Base-by-base conservation (phyloP, 1,284 basidiomycete genomes). In the Ceraceosorus bombacis region DNA sequence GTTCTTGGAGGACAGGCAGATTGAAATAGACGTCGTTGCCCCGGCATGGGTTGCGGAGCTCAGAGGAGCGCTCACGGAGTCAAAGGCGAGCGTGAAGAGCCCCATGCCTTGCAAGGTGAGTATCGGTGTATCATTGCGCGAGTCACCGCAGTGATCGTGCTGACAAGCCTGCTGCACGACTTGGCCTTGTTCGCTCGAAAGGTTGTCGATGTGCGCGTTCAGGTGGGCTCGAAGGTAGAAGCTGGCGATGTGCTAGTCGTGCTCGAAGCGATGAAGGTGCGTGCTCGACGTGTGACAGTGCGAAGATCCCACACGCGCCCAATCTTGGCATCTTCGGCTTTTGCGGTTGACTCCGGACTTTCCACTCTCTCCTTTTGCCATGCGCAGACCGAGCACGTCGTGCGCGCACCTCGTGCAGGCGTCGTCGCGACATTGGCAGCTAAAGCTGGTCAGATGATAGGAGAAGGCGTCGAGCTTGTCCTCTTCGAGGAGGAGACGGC, bases 211-310 rank as follows among this genome's bases (percentile, higher is more conserved):
- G 86, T 93, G 53, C 83, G 83, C 51, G 89, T 92, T 36, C 81
- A 81, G 61, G 80, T 83, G 3, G 91, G 90, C 0, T 86, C 92
- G 60, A 79, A 78, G 46, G 88, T 94, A n/a, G 84, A 85, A 76
- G 84, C 84, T 76, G 89, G 89, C 0, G 86, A 92, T 73, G 84
- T 84, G 6, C 82, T 90, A 9, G 85, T 91, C 39, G 85, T 94
- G 17, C 79, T 94, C 68, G 91, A 94, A 80, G 92, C 89, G 72
- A 95, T 94, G 91, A 95, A 95, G 90, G 63, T 59, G 17, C 53
- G 61, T 57, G 4, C 7, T 10, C 41, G 6, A 8, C 27, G 27
- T 27, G 27, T 3, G 27, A 27, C 27, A 3, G 27, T 27, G 27
- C 27, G 27, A 27, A 27, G 27, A 27, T 27, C 27, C 27, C 27